Base-by-base conservation (phyloP, 108 stramenopile species). In the Cyclotella sp. region DNA sequence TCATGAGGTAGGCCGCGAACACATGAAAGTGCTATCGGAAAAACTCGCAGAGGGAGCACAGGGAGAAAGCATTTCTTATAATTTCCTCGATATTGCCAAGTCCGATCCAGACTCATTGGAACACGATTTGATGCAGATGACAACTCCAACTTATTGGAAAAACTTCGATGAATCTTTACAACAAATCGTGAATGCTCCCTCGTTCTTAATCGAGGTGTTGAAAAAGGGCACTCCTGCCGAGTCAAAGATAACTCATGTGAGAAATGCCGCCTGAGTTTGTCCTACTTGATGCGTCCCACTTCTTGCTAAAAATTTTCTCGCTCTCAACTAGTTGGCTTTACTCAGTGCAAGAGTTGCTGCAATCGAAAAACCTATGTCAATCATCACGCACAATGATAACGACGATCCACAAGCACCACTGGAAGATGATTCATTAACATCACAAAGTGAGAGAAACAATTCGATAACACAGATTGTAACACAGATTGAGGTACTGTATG, bases 401-500 rank as follows among this genome's bases (percentile, higher is more conserved):
- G 68, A 65, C 10, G 74, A 71, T 43, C 74, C 63, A 26, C 54
- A 79, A 58, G 78, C 78, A 51, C 78, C 78, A 34, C 57, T 84
- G 47, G 75, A 84, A 68, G 83, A 84, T 67, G 78, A 77, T 30
- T 77, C 79, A 45, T 70, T 81, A 24, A 46, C 55, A 39, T 73
- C 73, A 34, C 53, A 16, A 39, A n/a, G 34, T 21, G 49, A 41
- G 28, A 53, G 73, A 22, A 21, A 42, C 18, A 63, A 80, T 19
- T 46, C 59, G 9, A 68, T 57, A 41, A 14, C 76, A 34, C 83
- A 81, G 62, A 70, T 72, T 18, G 39, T 81, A 29, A 72, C 79
- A 47, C 83, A 84, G 45, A 57, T 84, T 10, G 83, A 84, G 57
- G 79, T 84, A 52, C 52, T 84, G 44, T 84, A 84, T 54, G 79